phyloP scores from a whole-genome alignment of 164 flowering plant genomes.

The Protea cynaroides region DNA sequence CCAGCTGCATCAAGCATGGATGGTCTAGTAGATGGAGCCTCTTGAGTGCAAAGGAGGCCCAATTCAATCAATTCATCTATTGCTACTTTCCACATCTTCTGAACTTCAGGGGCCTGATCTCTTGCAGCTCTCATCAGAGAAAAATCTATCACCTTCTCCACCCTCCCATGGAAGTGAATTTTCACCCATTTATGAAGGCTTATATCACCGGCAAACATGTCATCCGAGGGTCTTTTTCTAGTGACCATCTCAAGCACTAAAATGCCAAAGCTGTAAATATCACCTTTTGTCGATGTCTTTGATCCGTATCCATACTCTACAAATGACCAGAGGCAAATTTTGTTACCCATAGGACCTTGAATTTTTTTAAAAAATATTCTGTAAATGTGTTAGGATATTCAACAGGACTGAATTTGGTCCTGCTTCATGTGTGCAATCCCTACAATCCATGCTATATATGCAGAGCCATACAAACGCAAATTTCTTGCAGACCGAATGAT shows the following conservation, averaged over 20 bases:
- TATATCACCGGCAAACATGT: constrained; percentile 35
- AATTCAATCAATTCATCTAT: constrained; percentile 36
- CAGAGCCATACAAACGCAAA: too few relatives aligned
- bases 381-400: too few relatives aligned
- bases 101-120: constrained; percentile 27
- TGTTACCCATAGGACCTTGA: too few relatives aligned
- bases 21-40: constrained; percentile 37
- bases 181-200: constrained; percentile 46
- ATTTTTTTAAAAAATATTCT: too few relatives aligned
- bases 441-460: too few relatives aligned
- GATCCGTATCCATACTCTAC: constrained; percentile 46
- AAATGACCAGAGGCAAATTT: not conserved
- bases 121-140: constrained; percentile 21
- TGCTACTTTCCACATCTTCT: constrained; percentile 35
- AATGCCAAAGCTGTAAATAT: constrained; percentile 58
- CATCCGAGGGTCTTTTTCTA: constrained; percentile 48
- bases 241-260: constrained; percentile 56
- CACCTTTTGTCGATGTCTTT: constrained; percentile 39
- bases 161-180: constrained; percentile 23
- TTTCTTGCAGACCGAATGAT: too few relatives aligned
- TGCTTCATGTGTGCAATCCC: too few relatives aligned
- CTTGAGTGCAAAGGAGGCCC: constrained; percentile 41
- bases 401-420: too few relatives aligned
- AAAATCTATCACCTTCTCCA: constrained; percentile 29
- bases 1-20: constrained; percentile 54